Base-by-base conservation (phyloP, 495 filamentous ascomycete species). In the Beverwykella pulmonaria region DNA sequence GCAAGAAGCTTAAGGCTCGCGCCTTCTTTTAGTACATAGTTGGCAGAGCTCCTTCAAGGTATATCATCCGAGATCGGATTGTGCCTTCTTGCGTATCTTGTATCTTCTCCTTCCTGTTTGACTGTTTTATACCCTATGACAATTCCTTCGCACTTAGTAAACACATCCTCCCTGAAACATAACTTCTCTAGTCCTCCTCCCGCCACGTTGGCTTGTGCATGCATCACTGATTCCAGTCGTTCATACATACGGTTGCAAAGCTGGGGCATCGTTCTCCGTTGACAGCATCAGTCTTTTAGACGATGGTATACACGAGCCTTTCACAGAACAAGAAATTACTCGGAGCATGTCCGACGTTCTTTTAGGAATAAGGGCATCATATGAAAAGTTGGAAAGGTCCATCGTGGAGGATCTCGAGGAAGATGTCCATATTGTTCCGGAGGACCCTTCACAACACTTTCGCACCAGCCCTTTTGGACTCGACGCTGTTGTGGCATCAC, bases 261-360 rank as follows among this genome's bases (percentile, higher is more conserved):
- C 34, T 50, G 6, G 46, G 53, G 30, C 63, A 46, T 23, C 62
- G 22, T 49, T 59, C 27, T 68, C 67, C 3, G 9, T 47, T 23
- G 65, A 58, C 10, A 56, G 48, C 29, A 26, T 48, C 15, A 65
- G 57, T 48, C 8, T 61, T 36, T 26, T 52, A 9, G 68, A 73
- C 48, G 67, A 70, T 26, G 50, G 26, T 22, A 59, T 70, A 27
- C 46, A 70, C 2, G 71, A 73, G 49, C 71, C 71, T 19, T 63
- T 52, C 19, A 41, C 41, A 17, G 53, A 65, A 5, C 19, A 47
- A 23, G 44, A 50, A 41, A 52, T 73, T 25, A 54, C 58, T 5
- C 58, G 63, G 14, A 70, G 47, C 39, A 61, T 70, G 41, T 70
- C 67, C 23, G 68, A 71, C 30, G 65, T 69, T 41, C 34, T 73